Evolutionary conservation across 2,329 filamentous ascomycete species (phyloP).

Genomic region (Pseudopithomyces chartarum): DNA sequence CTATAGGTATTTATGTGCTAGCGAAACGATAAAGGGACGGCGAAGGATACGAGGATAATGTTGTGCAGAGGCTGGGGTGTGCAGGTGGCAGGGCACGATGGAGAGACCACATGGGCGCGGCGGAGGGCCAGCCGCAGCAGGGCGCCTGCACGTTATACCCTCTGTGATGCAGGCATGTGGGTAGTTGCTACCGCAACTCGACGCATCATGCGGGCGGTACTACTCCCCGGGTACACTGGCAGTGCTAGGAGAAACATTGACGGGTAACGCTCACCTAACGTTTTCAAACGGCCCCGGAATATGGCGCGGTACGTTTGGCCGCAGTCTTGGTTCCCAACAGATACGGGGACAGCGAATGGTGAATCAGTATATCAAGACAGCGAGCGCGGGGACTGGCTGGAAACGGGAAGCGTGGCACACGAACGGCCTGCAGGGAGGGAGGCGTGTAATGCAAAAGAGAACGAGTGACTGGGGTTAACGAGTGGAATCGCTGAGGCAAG

Average conservation of each 20-base stretch:
- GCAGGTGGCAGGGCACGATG: not conserved
- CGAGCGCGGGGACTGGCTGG: not conserved
- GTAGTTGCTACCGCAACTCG: not conserved
- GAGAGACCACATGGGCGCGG: not conserved
- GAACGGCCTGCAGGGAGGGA: not conserved
- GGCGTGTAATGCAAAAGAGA: not conserved
- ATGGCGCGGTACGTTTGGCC: not conserved
- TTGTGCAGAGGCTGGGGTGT: slow-evolving; percentile 5
- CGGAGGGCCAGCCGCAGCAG: not conserved
- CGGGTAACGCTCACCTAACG: slow-evolving; percentile 10
- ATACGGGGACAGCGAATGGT: not conserved
- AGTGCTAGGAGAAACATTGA: not conserved
- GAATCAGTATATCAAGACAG: not conserved
- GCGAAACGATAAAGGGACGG: slow-evolving; percentile 6
- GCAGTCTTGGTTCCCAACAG: not conserved
- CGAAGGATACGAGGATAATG: not conserved
- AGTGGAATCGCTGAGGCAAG: slow-evolving; percentile 29
- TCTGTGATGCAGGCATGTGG: not conserved
- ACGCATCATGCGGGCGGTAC: slow-evolving; percentile 1
- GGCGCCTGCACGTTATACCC: not conserved
- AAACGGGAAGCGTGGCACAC: not conserved
- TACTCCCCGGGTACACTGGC: not conserved
- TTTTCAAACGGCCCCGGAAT: not conserved
- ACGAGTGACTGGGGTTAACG: slow-evolving; percentile 15
- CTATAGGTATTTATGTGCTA: slow-evolving; percentile 1